Percentiles rank a stretch among this genome's conserved stretches.
phyloP scores from a whole-genome alignment of 208 protist genomes.

The Wallacemonas rigidus region DNA sequence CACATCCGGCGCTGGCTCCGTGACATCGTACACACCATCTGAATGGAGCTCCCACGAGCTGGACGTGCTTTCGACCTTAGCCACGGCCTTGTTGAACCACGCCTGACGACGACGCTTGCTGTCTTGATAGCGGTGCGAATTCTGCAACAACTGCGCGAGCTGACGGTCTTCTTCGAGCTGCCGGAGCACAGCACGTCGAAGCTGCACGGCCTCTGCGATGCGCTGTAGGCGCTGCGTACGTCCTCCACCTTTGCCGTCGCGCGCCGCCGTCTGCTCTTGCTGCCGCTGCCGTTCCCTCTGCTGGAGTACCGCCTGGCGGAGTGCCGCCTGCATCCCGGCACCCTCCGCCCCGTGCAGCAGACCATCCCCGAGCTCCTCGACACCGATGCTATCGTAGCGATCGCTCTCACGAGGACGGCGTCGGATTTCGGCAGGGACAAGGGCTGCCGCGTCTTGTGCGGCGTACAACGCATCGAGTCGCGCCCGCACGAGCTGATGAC shows the following conservation, averaged over 20 bases:
- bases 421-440: neutral
- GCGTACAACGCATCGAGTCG: neutral
- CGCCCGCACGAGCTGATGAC: slow-evolving; percentile 25
- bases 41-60: slow-evolving; percentile 69
- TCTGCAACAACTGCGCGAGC: slow-evolving; percentile 29
- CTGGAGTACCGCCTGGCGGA: neutral
- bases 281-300: slow-evolving; percentile 1
- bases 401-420: neutral
- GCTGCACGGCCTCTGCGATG: slow-evolving; percentile 6
- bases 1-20: slow-evolving; percentile 22
- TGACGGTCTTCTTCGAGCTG: slow-evolving; percentile 18
- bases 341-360: slow-evolving; percentile 9
- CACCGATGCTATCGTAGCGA: slow-evolving; percentile 11
- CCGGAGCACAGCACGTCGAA: slow-evolving; percentile 11
- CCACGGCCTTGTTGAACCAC: slow-evolving; percentile 33
- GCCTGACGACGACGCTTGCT: slow-evolving; percentile 31
- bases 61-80: slow-evolving; percentile 39
- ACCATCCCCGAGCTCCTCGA: slow-evolving; percentile 14
- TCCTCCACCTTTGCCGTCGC: neutral
- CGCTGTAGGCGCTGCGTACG: slow-evolving; percentile 12
- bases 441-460: neutral
- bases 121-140: slow-evolving; percentile 54
- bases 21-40: slow-evolving; percentile 42
- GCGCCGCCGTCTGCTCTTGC: neutral
- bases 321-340: neutral